These are phyloP conservation scores for Kalmanozyma brasiliensis DNA, from an alignment of 1,284 basidiomycete genomes.

Conservation along the genomic window DNA sequence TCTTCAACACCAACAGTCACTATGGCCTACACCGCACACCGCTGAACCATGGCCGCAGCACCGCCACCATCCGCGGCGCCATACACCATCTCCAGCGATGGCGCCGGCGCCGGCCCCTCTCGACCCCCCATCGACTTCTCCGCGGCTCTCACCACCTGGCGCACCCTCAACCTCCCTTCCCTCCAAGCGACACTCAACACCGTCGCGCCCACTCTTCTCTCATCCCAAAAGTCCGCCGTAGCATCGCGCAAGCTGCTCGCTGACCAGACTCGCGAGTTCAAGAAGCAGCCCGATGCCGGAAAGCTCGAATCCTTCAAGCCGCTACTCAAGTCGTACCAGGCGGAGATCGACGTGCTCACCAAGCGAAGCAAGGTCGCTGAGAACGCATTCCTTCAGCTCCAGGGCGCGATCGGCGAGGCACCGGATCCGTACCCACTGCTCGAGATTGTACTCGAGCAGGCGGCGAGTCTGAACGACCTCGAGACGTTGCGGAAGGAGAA, in stretches of 20 bases:
- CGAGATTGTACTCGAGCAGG: conserved; percentile 81
- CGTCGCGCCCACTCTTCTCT: conserved; percentile 38
- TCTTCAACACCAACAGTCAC: not conserved
- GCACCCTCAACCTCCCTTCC: conserved; percentile 42
- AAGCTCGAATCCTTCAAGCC: conserved; percentile 61
- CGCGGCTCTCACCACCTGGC: conserved; percentile 53
- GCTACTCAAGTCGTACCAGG: conserved; percentile 76
- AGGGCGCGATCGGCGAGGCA: conserved; percentile 78
- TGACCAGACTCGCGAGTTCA: conserved; percentile 64
- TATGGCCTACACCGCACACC: not conserved
- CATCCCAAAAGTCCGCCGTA: conserved; percentile 56
- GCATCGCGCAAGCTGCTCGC: conserved; percentile 60
- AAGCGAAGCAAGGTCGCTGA: conserved; percentile 90
- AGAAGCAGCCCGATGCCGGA: conserved; percentile 50
- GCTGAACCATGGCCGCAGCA: conserved; percentile 11
- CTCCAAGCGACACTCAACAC: conserved; percentile 45
- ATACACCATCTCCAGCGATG: conserved; percentile 30
- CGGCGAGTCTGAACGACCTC: conserved; percentile 44
- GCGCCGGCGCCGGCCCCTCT: conserved; percentile 16
- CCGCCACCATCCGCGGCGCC: conserved; percentile 8
- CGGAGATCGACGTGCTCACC: conserved; percentile 93
- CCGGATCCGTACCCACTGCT: conserved; percentile 96
- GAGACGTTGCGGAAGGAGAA: conserved; percentile 36
- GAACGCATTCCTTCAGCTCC: conserved; percentile 87
- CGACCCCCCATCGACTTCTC: conserved; percentile 48